Evolutionary conservation across 2,329 filamentous ascomycete species (phyloP).

Genomic region (Phialophora chinensis): DNA sequence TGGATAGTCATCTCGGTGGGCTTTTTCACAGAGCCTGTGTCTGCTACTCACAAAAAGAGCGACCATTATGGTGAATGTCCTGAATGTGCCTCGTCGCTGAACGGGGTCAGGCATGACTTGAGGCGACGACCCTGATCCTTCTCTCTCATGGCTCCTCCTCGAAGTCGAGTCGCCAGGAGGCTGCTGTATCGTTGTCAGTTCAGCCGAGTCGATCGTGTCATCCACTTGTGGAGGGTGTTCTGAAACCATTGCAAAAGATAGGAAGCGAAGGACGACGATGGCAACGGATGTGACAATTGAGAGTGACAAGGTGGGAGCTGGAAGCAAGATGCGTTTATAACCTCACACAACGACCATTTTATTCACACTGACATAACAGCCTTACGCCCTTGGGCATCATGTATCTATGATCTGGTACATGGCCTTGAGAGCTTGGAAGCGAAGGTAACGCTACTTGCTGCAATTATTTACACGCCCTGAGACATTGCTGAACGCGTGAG

Average conservation of each 20-base stretch:
- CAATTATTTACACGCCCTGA: background rate
- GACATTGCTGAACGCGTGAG: background rate
- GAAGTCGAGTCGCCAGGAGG: background rate
- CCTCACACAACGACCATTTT: background rate
- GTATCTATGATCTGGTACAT: background rate
- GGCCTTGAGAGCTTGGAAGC: background rate
- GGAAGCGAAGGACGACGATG: background rate
- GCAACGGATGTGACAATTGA: too few relatives aligned
- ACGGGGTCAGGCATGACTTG: background rate
- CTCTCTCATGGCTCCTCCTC: background rate
- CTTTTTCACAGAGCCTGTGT: background rate
- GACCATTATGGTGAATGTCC: slow-evolving; percentile 41
- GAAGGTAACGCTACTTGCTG: background rate
- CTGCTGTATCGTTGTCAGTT: background rate
- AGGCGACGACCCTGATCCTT: background rate
- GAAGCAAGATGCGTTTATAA: background rate
- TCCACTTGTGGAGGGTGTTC: background rate
- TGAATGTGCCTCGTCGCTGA: slow-evolving; percentile 37
- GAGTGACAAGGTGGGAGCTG: background rate
- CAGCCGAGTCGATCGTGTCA: slow-evolving; percentile 5
- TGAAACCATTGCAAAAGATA: background rate
- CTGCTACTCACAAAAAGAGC: slow-evolving; percentile 42
- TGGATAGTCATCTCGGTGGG: background rate
- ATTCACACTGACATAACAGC: background rate
- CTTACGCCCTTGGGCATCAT: background rate